Evolutionary conservation across 768 basidiomycete genomes (phyloP).

Genomic region (Pisolithus albus): DNA sequence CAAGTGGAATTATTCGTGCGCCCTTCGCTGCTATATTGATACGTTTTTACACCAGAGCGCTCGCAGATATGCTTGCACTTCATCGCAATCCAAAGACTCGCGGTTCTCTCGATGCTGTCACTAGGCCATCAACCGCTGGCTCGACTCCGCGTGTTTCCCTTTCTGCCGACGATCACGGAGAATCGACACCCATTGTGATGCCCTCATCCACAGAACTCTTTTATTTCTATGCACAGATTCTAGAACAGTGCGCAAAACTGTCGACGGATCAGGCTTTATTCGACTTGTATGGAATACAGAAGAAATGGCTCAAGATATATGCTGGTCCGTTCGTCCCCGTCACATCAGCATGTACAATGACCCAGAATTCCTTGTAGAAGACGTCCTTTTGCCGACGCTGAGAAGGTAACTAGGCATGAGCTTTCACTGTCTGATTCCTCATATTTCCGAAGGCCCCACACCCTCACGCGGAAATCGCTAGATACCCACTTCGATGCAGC

Average conservation of each 20-base stretch:
- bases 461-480: conserved; percentile 54
- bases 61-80: conserved; percentile 84
- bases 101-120: conserved; percentile 56
- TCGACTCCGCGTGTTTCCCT: conserved; percentile 33
- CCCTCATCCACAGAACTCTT: conserved; percentile 95
- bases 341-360: not conserved
- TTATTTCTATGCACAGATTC: conserved; percentile 92
- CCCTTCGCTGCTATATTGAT: not conserved
- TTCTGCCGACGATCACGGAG: conserved; percentile 36
- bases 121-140: conserved; percentile 18
- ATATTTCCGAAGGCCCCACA: conserved; percentile 29
- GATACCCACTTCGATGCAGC: conserved; percentile 73
- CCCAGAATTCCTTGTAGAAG: conserved; percentile 49
- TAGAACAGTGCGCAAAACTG: conserved; percentile 90
- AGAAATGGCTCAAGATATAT: conserved; percentile 92
- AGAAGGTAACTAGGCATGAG: conserved; percentile 49
- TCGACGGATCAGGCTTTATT: conserved; percentile 79
- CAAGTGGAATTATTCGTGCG: conserved; percentile 34
- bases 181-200: conserved; percentile 59
- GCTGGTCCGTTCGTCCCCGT: conserved; percentile 50
- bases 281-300: conserved; percentile 75
- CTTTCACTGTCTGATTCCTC: not conserved
- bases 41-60: conserved; percentile 44
- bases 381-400: conserved; percentile 67
- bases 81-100: conserved; percentile 63